Percentiles rank a stretch among this genome's conserved stretches.
Conservation (phyloP, 208 protist species). For the Porcisia deanei region DNA sequence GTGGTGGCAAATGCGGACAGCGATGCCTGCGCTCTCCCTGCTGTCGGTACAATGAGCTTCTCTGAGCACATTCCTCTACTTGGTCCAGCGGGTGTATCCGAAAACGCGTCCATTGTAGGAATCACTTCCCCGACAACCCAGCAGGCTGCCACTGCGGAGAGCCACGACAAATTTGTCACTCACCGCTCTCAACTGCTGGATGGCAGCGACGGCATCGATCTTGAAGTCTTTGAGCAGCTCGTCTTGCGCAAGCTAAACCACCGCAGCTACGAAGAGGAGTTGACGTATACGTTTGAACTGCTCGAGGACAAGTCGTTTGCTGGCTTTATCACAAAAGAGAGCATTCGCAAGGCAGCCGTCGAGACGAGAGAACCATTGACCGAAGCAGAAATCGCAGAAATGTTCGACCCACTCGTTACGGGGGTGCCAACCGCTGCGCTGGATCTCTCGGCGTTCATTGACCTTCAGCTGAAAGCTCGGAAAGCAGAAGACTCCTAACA, state of each 20-base stretch:
- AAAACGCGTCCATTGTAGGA: neutral
- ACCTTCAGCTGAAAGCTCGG: constrained; percentile 49
- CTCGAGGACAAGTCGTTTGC: constrained; percentile 77
- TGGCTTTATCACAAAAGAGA: constrained; percentile 86
- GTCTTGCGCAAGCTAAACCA: constrained; percentile 67
- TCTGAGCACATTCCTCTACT: neutral
- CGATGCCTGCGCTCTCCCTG: neutral
- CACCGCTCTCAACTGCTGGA: constrained; percentile 28
- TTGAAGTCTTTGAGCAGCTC: constrained; percentile 71
- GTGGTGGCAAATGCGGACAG: neutral
- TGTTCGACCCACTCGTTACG: constrained; percentile 86
- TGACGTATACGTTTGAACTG: constrained; percentile 67
- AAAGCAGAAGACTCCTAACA: constrained; percentile 36
- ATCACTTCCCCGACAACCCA: neutral
- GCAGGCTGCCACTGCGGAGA: neutral
- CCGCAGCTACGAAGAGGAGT: constrained; percentile 72
- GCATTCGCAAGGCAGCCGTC: constrained; percentile 47
- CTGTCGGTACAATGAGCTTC: neutral
- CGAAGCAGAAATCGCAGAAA: constrained; percentile 77
- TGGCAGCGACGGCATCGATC: constrained; percentile 60
- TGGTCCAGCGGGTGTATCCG: neutral
- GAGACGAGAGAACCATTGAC: constrained; percentile 75
- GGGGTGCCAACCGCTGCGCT: constrained; percentile 67
- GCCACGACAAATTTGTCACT: constrained; percentile 8
- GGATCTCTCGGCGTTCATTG: constrained; percentile 74